These are phyloP conservation scores for Lenzites betulinus DNA, from an alignment of 768 basidiomycete species.

Conservation along the genomic window DNA sequence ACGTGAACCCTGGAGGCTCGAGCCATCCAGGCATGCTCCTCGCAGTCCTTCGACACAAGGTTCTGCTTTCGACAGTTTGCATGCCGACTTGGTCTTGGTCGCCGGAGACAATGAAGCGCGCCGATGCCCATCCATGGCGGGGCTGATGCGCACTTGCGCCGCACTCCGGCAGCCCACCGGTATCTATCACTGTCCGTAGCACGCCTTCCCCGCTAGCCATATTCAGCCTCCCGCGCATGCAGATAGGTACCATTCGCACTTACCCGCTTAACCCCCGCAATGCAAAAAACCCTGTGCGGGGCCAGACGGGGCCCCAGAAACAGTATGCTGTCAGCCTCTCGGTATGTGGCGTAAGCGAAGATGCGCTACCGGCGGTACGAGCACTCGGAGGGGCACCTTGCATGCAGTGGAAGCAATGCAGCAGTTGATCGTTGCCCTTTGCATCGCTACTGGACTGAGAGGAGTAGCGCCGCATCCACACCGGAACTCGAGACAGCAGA, in stretches of 20 bases:
- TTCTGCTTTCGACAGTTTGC: neutral
- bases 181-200: conserved; percentile 11
- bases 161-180: conserved; percentile 2
- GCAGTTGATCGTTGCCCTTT: neutral
- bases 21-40: neutral
- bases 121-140: neutral
- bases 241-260: neutral
- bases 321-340: neutral
- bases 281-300: neutral
- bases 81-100: conserved; percentile 1
- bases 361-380: neutral
- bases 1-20: neutral
- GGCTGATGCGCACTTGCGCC: conserved; percentile 9
- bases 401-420: neutral
- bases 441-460: neutral
- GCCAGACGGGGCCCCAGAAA: neutral
- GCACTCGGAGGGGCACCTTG: neutral
- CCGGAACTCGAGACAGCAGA: neutral
- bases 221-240: neutral
- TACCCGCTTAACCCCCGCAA: neutral
- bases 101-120: neutral
- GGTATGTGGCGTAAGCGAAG: neutral
- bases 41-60: neutral
- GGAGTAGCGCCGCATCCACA: neutral
- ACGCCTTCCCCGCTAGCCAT: conserved; percentile 3